A percentile compares a stretch with the other conserved stretches of the same genome.
phyloP scores from a whole-genome alignment of 2,329 filamentous ascomycete species.

The Calonectria fujianensis region DNA sequence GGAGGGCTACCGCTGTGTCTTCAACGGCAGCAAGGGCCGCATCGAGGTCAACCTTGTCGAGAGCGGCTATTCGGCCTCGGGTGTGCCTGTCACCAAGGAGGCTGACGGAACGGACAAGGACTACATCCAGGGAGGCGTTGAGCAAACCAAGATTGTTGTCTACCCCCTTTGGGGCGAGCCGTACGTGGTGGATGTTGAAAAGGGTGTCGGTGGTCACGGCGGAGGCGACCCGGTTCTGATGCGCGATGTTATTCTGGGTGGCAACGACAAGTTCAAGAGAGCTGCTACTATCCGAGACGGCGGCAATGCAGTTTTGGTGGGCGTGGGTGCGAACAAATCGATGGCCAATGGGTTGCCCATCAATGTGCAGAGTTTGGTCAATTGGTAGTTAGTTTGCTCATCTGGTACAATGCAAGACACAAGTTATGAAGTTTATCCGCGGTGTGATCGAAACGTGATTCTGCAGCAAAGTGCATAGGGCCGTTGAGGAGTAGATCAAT shows the following conservation, averaged over 20 bases:
- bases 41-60: slow-evolving; percentile 78
- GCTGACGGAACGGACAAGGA: slow-evolving; percentile 63
- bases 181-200: slow-evolving; percentile 71
- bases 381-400: slow-evolving; percentile 39
- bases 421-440: not conserved
- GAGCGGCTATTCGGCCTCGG: slow-evolving; percentile 75
- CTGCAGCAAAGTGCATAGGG: not conserved
- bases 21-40: slow-evolving; percentile 75
- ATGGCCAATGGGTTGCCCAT: slow-evolving; percentile 60
- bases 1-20: slow-evolving; percentile 75
- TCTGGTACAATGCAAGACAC: not conserved
- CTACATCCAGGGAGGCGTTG: slow-evolving; percentile 52
- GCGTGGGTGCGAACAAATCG: slow-evolving; percentile 75
- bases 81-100: slow-evolving; percentile 68
- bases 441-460: not conserved
- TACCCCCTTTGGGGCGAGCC: slow-evolving; percentile 75
- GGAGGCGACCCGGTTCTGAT: slow-evolving; percentile 74
- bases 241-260: slow-evolving; percentile 74
- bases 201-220: slow-evolving; percentile 74
- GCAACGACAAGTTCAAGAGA: slow-evolving; percentile 69
- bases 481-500: not conserved
- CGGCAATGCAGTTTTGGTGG: slow-evolving; percentile 75
- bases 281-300: slow-evolving; percentile 76
- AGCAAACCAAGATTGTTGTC: slow-evolving; percentile 67
- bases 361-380: slow-evolving; percentile 49